phyloP scores from a whole-genome alignment of 2,329 filamentous ascomycete species.

The Coniochaeta sp. region DNA sequence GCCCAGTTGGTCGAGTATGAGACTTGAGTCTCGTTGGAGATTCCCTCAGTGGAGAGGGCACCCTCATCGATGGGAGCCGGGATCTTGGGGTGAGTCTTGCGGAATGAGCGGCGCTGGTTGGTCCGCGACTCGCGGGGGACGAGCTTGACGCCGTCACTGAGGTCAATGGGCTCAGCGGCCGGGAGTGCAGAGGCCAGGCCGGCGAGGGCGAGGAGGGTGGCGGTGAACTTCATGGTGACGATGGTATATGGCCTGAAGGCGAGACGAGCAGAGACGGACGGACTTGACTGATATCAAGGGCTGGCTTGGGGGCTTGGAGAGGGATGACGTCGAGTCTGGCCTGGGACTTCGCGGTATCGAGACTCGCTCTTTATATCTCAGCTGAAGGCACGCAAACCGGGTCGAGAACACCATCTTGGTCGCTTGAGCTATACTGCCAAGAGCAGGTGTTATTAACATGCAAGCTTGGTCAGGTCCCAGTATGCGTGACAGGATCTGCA shows the following conservation, averaged over 20 bases:
- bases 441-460: conserved; percentile 5
- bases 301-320: background rate
- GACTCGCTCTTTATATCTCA: background rate
- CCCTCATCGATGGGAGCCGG: conserved; percentile 16
- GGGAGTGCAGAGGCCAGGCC: conserved; percentile 17
- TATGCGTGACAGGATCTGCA: conserved; percentile 16
- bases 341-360: background rate
- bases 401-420: background rate
- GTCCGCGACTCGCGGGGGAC: conserved; percentile 28
- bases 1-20: conserved; percentile 53
- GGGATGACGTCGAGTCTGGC: background rate
- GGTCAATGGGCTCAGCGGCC: conserved; percentile 27
- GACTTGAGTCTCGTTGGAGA: conserved; percentile 31
- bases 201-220: conserved; percentile 23
- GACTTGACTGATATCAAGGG: conserved; percentile 4
- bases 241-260: background rate
- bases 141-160: conserved; percentile 38
- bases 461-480: background rate
- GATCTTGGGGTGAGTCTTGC: conserved; percentile 23
- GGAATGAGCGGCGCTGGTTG: conserved; percentile 18
- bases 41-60: conserved; percentile 18
- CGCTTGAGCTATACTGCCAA: conserved; percentile 2
- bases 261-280: background rate
- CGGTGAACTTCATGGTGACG: conserved; percentile 42
- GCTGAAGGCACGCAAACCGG: background rate